Evolutionary conservation across 1,139 yeast genomes (phyloP), one percentile per base, ranked within the genome.

Genomic region (Geotrichum fermentans): DNA sequence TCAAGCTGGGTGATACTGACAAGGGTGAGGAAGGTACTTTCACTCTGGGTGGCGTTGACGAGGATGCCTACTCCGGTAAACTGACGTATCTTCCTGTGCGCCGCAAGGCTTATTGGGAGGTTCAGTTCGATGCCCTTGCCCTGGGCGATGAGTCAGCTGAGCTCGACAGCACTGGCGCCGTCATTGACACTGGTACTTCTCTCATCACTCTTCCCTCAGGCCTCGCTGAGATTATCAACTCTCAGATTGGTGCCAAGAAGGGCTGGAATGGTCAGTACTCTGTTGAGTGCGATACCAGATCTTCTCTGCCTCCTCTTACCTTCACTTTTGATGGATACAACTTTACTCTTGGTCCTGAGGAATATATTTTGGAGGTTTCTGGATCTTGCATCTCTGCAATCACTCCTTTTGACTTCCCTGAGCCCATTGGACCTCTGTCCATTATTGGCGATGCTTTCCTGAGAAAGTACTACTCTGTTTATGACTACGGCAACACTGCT

Each of bases 41-140:
- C 58, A 87, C 96, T 29, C 85, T 92, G 65, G 98, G 98, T 68
- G 98, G 98, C 56, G 75, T 82, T 61, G 97, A 90, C 66, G 76
- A 80, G 58, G 66, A 80, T 55, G 78, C 80, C 64, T 88, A 73
- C 70, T 71, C 73, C 45, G 98, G 98, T 56, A 80, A 90, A 60
- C 75, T 92, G 61, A 85, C 92, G 49, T 89, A 95, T 87, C 78
- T 92, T 70, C 98, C 98, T 52, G 94, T 92, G 55, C 88, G 98
- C 75, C 87, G 98, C 78, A 88, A 90, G 81, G 98, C 97, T 35
- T 92, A 92, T 78, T 92, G 98, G 98, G 98, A 92, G 75, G 98
- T 92, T 54, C 78, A 84, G 57, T 84, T 92, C 59, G 88, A 88
- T 61, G 90, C 96, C 61, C 74, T 92, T 65, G 87, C 90, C 36